Conservation (phyloP, 495 filamentous ascomycete species). For the Penicillium ochrochloron region DNA sequence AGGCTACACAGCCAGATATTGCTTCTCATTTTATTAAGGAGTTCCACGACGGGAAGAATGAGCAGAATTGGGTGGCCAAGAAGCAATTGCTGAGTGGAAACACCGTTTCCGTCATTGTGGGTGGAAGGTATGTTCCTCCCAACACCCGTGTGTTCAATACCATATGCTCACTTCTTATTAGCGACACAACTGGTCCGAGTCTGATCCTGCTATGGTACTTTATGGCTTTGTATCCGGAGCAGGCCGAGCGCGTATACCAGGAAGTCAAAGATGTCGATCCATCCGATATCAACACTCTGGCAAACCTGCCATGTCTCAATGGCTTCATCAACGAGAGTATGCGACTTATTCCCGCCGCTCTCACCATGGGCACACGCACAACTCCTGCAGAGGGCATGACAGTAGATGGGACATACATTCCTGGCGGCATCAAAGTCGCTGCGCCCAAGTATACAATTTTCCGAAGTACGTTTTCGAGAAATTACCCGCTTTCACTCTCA, state of each 20-base stretch:
- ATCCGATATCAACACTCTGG: conserved; percentile 3
- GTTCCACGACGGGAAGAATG: conserved; percentile 20
- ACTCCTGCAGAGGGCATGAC: conserved; percentile 41
- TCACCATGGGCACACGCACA: conserved; percentile 35
- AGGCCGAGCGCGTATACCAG: conserved; percentile 17
- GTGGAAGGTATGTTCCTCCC: neutral
- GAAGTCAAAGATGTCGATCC: conserved; percentile 16
- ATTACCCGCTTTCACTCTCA: neutral
- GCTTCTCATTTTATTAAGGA: conserved; percentile 42
- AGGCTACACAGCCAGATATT: conserved; percentile 27
- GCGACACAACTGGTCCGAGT: conserved; percentile 38
- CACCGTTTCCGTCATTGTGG: neutral
- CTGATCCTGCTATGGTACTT: conserved; percentile 42
- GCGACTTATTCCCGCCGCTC: conserved; percentile 48
- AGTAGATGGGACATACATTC: conserved; percentile 54
- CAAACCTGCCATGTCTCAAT: conserved; percentile 35
- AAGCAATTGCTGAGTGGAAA: conserved; percentile 6
- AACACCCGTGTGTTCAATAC: neutral
- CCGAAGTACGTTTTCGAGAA: conserved; percentile 25
- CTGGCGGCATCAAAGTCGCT: conserved; percentile 44
- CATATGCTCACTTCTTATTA: conserved; percentile 6
- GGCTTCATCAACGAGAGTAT: conserved; percentile 55
- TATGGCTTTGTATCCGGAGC: conserved; percentile 33
- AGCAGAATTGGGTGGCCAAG: conserved; percentile 12
- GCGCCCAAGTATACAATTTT: conserved; percentile 41